Conservation (phyloP, 179 eudicot genomes). For the Beta corolliflora region DNA sequence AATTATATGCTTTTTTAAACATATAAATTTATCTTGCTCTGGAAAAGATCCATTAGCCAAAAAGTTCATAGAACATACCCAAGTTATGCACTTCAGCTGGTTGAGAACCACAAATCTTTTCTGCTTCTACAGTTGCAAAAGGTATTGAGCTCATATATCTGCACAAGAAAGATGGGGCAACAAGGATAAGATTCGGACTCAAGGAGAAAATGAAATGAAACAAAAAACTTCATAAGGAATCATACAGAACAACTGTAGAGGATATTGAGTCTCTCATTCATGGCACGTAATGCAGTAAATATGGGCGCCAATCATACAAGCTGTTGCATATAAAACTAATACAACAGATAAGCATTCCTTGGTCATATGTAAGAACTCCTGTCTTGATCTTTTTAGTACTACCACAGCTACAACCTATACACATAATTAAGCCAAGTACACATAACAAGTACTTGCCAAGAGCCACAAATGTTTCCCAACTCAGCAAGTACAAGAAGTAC, state of each 20-base stretch:
- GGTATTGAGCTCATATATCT: conserved; percentile 54
- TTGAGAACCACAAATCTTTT: conserved; percentile 73
- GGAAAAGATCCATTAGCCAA: neutral
- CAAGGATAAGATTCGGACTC: neutral
- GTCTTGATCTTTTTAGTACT: too few relatives aligned
- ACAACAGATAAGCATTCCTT: too few relatives aligned
- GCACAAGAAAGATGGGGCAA: conserved; percentile 5
- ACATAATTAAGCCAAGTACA: too few relatives aligned
- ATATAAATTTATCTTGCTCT: neutral
- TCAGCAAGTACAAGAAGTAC: too few relatives aligned
- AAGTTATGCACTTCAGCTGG: conserved; percentile 92
- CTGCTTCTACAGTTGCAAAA: conserved; percentile 80
- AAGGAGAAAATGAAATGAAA: neutral
- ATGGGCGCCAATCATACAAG: neutral
- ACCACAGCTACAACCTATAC: too few relatives aligned
- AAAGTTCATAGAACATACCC: conserved; percentile 46
- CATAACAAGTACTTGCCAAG: too few relatives aligned
- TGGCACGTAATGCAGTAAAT: neutral
- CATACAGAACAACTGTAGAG: neutral
- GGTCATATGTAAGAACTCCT: too few relatives aligned
- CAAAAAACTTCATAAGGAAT: neutral
- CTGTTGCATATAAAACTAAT: too few relatives aligned
- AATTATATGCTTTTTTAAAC: neutral
- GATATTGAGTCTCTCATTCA: neutral
- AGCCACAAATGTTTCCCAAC: too few relatives aligned